phyloP scores from a whole-genome alignment of 1,284 basidiomycete species.

The Heterobasidion irregulare region DNA sequence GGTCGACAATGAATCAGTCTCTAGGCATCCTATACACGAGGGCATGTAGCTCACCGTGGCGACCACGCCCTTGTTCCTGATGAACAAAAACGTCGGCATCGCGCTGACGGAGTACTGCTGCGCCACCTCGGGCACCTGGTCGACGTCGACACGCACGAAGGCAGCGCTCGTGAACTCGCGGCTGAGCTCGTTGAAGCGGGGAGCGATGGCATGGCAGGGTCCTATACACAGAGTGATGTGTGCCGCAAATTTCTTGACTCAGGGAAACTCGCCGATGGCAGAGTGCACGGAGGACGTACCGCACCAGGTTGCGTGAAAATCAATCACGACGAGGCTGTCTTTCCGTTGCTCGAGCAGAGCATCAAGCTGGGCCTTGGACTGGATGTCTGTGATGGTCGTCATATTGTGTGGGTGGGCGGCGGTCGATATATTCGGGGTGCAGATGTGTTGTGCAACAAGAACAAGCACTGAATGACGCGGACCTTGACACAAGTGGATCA shows the following conservation, averaged over 20 bases:
- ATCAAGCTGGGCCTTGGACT: background rate
- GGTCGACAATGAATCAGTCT: no score
- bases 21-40: background rate
- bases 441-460: background rate
- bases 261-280: background rate
- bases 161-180: background rate
- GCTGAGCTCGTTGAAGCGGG: background rate
- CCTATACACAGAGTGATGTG: background rate
- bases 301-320: slow-evolving; percentile 2
- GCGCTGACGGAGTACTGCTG: background rate
- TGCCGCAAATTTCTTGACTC: background rate
- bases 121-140: background rate
- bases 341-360: background rate
- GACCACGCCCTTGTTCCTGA: background rate
- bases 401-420: background rate
- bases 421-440: background rate
- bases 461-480: background rate
- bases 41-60: background rate
- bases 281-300: background rate
- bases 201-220: slow-evolving; percentile 1
- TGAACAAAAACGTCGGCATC: slow-evolving; percentile 1
- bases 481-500: no score
- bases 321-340: background rate
- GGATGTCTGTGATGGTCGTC: background rate
- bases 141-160: slow-evolving; percentile 1